A percentile compares a stretch with the other conserved stretches of the same genome.
Conservation (phyloP, 306 rosid genomes). For the Quercus suber region DNA sequence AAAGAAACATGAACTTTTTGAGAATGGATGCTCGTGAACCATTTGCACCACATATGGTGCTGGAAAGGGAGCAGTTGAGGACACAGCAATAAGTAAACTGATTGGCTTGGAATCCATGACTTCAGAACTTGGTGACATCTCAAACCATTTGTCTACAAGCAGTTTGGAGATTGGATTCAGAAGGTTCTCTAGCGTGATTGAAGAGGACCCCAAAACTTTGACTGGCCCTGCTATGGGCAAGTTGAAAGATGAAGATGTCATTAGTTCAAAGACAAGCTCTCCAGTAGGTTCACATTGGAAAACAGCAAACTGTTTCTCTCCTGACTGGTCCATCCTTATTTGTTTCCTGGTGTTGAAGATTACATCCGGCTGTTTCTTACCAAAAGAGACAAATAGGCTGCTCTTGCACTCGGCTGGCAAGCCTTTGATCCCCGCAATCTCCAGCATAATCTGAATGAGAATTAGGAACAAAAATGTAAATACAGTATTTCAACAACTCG, state of each 20-base stretch:
- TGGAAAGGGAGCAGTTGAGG: slow-evolving; percentile 33
- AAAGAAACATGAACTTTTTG: slow-evolving; percentile 6
- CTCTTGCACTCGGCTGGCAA: slow-evolving; percentile 18
- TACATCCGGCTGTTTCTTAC: slow-evolving; percentile 27
- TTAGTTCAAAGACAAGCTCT: slow-evolving; percentile 34
- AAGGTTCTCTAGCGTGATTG: slow-evolving; percentile 24
- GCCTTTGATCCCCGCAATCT: slow-evolving; percentile 41
- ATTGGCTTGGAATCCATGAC: slow-evolving; percentile 17
- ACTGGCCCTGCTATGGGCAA: slow-evolving; percentile 13
- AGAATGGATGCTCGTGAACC: slow-evolving; percentile 9
- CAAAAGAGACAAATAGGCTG: slow-evolving; percentile 26
- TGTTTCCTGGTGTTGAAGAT: slow-evolving; percentile 22
- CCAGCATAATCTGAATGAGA: slow-evolving; percentile 42
- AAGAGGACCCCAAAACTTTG: slow-evolving; percentile 31
- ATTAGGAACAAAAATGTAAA: slow-evolving; percentile 7
- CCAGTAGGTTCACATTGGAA: slow-evolving; percentile 40
- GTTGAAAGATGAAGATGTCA: slow-evolving; percentile 15
- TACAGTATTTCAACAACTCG: neutral
- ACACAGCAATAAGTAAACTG: slow-evolving; percentile 27
- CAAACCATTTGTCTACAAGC: slow-evolving; percentile 38
- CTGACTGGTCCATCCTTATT: slow-evolving; percentile 19
- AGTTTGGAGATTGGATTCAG: slow-evolving; percentile 16
- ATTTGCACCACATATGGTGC: slow-evolving; percentile 25
- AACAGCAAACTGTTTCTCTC: slow-evolving; percentile 32
- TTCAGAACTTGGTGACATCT: slow-evolving; percentile 16